Conservation (phyloP, 2,329 filamentous ascomycete species). For the Phoma sp. region DNA sequence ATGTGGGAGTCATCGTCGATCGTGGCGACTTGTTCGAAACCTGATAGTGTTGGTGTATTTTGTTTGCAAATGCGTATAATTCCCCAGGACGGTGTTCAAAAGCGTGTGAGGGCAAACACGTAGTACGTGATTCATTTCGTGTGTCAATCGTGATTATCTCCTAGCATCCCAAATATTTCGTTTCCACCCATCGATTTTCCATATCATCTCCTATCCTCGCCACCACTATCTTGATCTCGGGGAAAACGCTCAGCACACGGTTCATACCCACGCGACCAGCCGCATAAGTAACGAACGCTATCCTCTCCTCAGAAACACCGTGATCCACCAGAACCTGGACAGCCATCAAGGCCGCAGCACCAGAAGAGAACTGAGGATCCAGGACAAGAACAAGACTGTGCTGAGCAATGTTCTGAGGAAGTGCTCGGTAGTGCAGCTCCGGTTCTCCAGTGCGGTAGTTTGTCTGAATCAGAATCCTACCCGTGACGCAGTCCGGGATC, state of each 20-base stretch:
- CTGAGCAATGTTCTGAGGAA: slow-evolving; percentile 71
- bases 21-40: no score
- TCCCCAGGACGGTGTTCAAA: no score
- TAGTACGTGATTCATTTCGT: not conserved
- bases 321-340: slow-evolving; percentile 96
- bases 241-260: slow-evolving; percentile 85
- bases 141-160: not conserved
- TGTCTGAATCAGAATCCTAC: slow-evolving; percentile 88
- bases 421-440: slow-evolving; percentile 85
- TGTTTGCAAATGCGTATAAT: no score
- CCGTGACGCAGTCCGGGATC: slow-evolving; percentile 89
- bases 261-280: slow-evolving; percentile 85
- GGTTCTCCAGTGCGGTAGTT: slow-evolving; percentile 75
- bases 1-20: no score
- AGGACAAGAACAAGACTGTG: slow-evolving; percentile 85
- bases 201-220: slow-evolving; percentile 80
- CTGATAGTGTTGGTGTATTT: no score
- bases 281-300: slow-evolving; percentile 92
- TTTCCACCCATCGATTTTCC: slow-evolving; percentile 89
- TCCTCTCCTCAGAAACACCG: slow-evolving; percentile 80
- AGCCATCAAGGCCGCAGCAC: slow-evolving; percentile 87
- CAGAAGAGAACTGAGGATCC: slow-evolving; percentile 93
- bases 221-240: slow-evolving; percentile 83
- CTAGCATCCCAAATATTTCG: slow-evolving; percentile 86
- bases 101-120: no score